Base-by-base conservation (phyloP, 495 filamentous ascomycete genomes). In the Friedmanniomyces simplex region DNA sequence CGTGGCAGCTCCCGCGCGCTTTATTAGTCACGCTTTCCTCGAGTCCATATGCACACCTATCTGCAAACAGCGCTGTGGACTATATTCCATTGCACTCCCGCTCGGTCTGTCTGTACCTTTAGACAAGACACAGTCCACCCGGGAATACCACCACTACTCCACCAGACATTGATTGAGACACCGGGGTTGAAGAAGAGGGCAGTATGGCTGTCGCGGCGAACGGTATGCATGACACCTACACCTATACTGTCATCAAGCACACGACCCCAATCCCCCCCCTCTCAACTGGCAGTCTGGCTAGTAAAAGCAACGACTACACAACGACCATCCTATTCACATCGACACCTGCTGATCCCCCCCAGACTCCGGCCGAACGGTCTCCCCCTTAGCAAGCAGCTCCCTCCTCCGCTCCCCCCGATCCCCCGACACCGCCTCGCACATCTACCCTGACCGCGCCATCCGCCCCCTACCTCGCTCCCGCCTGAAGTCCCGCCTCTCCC, bases 401-500 rank as follows among this genome's bases (percentile, higher is more conserved):
- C n/a, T 52, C 30, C 16, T 43, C 18, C 34, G 34, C 32, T 25
- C 36, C 46, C 32, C 57, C 22, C 57, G 61, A 37, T 60, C 57
- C 7, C 61, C 57, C 63, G 87, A 93, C 70, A 82, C 85, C 48
- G 76, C 77, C 51, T 90, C 89, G 48, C 76, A 83, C 32, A 70
- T 87, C 62, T 91, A 88, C 67, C 87, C 88, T 60, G 87, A 94
- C 64, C 82, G 94, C 64, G 85, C 90, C 55, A 97, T 99, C 67
- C 87, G 90, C 41, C 94, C 94, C 49, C 77, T 99, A 53, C 94
- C 94, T 32, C 93, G 86, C 72, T 82, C 88, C 58, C 83, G 85
- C 55, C 76, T 97, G 20, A 86, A 89, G 49, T 89, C 90, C 60
- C 83, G 89, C 39, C 76, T 99, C 24, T 86, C 90, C 16, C 82